phyloP scores from a whole-genome alignment of 2,329 filamentous ascomycete species.

The Aspergillus bombycis region DNA sequence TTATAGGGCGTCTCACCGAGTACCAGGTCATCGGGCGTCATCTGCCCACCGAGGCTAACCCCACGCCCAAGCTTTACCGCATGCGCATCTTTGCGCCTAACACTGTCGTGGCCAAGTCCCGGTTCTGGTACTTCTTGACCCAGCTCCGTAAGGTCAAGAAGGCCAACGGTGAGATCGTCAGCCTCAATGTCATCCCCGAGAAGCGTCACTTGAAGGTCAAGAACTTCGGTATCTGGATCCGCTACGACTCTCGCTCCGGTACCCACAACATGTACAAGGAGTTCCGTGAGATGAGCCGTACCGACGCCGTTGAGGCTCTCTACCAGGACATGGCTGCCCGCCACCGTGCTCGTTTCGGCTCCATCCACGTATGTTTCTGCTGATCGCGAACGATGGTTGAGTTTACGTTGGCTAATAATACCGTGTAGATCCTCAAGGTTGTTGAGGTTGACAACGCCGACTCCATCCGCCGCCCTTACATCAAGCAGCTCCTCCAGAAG shows the following conservation, averaged over 20 bases:
- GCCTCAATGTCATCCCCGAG: conserved; percentile 95
- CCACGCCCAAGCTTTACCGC: conserved; percentile 97
- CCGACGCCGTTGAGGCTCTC: conserved; percentile 91
- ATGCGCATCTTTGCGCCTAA: conserved; percentile 99
- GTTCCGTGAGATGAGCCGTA: conserved; percentile 98
- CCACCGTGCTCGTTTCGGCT: conserved; percentile 97
- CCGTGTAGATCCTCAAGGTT: conserved; percentile 87
- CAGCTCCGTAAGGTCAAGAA: conserved; percentile 99
- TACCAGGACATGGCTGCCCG: conserved; percentile 99
- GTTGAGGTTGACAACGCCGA: conserved; percentile 94
- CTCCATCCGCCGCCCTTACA: conserved; percentile 97
- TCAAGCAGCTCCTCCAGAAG: conserved; percentile 97
- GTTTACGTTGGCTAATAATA: conserved; percentile 10
- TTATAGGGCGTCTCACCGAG: conserved; percentile 95
- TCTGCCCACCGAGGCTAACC: conserved; percentile 96
- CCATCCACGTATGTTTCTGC: conserved; percentile 81
- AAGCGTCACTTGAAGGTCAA: conserved; percentile 99
- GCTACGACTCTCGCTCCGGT: conserved; percentile 98
- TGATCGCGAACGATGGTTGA: background rate
- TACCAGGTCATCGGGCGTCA: conserved; percentile 99
- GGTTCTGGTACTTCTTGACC: conserved; percentile 99
- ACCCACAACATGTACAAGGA: conserved; percentile 99
- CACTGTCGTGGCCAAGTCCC: conserved; percentile 97
- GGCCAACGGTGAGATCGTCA: conserved; percentile 99
- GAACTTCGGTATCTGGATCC: conserved; percentile 99